phyloP scores from a whole-genome alignment of 768 basidiomycete genomes.

The Gloeopeniophorella convolvens region DNA sequence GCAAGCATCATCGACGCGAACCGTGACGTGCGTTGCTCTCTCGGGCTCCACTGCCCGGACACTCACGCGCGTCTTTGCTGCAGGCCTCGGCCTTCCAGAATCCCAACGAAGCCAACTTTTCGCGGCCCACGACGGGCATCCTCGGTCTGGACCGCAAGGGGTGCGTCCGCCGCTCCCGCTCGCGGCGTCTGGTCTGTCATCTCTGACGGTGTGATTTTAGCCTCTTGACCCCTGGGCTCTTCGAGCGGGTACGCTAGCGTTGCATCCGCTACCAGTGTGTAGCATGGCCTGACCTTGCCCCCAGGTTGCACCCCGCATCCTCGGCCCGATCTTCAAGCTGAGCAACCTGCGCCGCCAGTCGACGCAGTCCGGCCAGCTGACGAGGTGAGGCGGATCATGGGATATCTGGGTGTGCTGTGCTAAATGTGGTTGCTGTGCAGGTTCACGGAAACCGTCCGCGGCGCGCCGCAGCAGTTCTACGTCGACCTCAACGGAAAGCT shows the following conservation, averaged over 20 bases:
- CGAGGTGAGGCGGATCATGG: too few species aligned
- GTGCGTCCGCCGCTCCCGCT: conserved; percentile 7
- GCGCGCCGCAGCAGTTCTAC: conserved; percentile 15
- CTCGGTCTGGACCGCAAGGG: conserved; percentile 18
- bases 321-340: conserved; percentile 18
- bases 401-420: too few species aligned
- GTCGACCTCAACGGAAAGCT: conserved; percentile 11
- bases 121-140: not conserved
- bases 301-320: conserved; percentile 15
- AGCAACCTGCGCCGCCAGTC: conserved; percentile 18
- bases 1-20: conserved; percentile 21
- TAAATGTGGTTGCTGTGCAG: not conserved
- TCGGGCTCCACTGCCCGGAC: not conserved
- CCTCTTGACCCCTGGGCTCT: conserved; percentile 10
- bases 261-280: not conserved
- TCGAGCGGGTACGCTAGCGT: conserved; percentile 10
- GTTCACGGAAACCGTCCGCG: not conserved
- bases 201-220: not conserved
- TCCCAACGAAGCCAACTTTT: not conserved
- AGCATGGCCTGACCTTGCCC: not conserved
- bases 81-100: not conserved
- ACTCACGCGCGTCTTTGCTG: not conserved
- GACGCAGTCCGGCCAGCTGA: conserved; percentile 14
- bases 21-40: conserved; percentile 11
- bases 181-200: not conserved